Percentiles rank a stretch among this genome's conserved stretches.
These are phyloP conservation scores for Aethionema arabicum DNA, from an alignment of 345 rosid genomes.

Conservation along the genomic window DNA sequence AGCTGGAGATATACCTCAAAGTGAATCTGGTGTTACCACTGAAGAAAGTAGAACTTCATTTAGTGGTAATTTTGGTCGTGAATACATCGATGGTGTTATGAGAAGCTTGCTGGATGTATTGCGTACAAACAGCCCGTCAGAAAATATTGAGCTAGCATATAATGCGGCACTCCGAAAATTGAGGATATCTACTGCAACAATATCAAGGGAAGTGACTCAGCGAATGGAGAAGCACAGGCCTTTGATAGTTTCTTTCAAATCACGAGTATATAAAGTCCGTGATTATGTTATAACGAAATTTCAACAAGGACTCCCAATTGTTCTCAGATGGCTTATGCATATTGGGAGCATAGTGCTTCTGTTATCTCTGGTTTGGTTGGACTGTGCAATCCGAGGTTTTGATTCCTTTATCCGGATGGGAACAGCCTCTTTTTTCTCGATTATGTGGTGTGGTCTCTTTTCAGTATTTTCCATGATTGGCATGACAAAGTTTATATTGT, in stretches of 20 bases:
- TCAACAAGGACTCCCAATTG: constrained; percentile 54
- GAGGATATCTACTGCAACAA: constrained; percentile 40
- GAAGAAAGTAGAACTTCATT: constrained; percentile 42
- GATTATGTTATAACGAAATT: constrained; percentile 53
- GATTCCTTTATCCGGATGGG: constrained; percentile 89
- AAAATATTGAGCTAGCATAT: constrained; percentile 47
- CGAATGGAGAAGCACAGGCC: constrained; percentile 72
- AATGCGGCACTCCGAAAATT: constrained; percentile 46
- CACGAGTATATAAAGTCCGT: constrained; percentile 42
- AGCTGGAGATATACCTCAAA: constrained; percentile 37
- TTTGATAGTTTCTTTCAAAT: constrained; percentile 36
- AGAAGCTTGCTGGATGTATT: constrained; percentile 44
- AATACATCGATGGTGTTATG: constrained; percentile 38
- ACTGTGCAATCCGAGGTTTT: constrained; percentile 78
- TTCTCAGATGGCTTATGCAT: constrained; percentile 63
- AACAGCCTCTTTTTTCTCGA: constrained; percentile 73
- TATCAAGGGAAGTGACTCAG: constrained; percentile 45
- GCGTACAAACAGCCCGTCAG: constrained; percentile 48
- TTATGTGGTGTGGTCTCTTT: constrained; percentile 88
- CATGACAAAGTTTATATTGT: constrained; percentile 59
- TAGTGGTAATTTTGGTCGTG: constrained; percentile 42
- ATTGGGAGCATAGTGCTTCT: constrained; percentile 72
- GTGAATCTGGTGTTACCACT: constrained; percentile 32
- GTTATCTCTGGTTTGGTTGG: constrained; percentile 79
- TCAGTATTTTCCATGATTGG: constrained; percentile 82